Evolutionary conservation across 305 asterid species (phyloP).

Genomic region (Nicotiana rustica): DNA sequence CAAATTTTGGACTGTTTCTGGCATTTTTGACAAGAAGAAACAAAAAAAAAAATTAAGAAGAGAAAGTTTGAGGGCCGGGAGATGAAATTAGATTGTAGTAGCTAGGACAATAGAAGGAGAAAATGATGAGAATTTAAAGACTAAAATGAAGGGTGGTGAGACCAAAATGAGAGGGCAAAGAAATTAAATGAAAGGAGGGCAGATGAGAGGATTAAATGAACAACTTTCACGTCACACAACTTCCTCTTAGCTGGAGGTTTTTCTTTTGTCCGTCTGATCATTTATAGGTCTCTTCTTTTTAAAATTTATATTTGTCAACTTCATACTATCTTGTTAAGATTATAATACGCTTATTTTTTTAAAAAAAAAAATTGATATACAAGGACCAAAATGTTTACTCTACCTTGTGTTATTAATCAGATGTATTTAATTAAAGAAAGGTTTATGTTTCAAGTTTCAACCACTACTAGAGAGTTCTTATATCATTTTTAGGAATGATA

Average conservation of each 20-base stretch:
- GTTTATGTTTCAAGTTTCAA: conserved; percentile 20
- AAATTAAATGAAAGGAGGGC: conserved; percentile 61
- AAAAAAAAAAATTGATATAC: too few relatives aligned
- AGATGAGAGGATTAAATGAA: conserved; percentile 72
- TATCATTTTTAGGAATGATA: background rate
- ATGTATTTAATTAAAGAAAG: background rate
- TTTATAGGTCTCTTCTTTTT: background rate
- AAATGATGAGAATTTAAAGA: conserved; percentile 57
- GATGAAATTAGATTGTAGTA: conserved; percentile 4
- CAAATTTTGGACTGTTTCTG: conserved; percentile 48
- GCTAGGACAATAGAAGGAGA: conserved; percentile 26
- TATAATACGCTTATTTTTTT: background rate
- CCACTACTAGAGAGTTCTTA: background rate
- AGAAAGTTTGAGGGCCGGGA: background rate
- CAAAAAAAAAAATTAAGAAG: background rate
- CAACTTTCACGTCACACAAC: conserved; percentile 57
- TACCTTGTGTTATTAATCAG: background rate
- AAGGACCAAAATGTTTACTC: background rate
- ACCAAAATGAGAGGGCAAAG: conserved; percentile 14
- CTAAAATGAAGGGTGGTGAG: background rate
- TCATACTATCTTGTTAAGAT: background rate
- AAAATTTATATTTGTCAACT: background rate
- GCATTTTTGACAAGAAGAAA: conserved; percentile 43
- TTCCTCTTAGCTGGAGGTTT: conserved; percentile 62
- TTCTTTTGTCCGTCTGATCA: conserved; percentile 2